These are phyloP conservation scores for Pontederia crassipes DNA, from an alignment of 176 grass and related monocot genomes.

Conservation along the genomic window DNA sequence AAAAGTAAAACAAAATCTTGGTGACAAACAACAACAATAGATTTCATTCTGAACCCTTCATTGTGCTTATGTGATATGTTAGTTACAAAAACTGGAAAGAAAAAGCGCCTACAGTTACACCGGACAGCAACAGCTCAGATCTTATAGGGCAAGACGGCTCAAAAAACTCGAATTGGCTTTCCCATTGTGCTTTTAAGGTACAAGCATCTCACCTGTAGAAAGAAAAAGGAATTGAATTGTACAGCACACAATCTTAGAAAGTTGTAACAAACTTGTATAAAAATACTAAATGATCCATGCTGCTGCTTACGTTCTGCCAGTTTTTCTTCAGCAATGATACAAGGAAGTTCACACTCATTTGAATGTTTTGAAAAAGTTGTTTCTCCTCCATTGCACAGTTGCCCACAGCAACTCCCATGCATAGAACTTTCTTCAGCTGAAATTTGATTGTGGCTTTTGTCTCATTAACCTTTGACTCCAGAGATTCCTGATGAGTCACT, in stretches of 20 bases:
- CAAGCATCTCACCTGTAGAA: slow-evolving; percentile 53
- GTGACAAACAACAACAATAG: too few relatives aligned
- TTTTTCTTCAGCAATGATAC: slow-evolving; percentile 76
- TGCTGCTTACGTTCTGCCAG: slow-evolving; percentile 50
- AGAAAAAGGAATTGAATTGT: background rate
- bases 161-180: slow-evolving; percentile 45
- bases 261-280: too few relatives aligned
- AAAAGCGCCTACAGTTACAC: too few relatives aligned
- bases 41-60: too few relatives aligned
- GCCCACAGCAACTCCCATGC: slow-evolving; percentile 84
- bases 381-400: slow-evolving; percentile 72
- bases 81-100: too few relatives aligned
- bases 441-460: slow-evolving; percentile 73
- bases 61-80: too few relatives aligned
- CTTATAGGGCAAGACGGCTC: slow-evolving; percentile 1
- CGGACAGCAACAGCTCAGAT: too few relatives aligned
- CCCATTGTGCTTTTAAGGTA: slow-evolving; percentile 86
- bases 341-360: slow-evolving; percentile 73
- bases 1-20: too few relatives aligned
- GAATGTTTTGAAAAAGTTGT: slow-evolving; percentile 65
- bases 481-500: slow-evolving; percentile 53
- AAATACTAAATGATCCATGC: too few relatives aligned
- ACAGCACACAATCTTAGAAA: too few relatives aligned
- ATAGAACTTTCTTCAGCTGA: slow-evolving; percentile 71
- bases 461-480: slow-evolving; percentile 68